A percentile compares a stretch with the other conserved stretches of the same genome.
phyloP scores from a whole-genome alignment of 106 monocot genomes.

The Dioscorea dumetorum region DNA sequence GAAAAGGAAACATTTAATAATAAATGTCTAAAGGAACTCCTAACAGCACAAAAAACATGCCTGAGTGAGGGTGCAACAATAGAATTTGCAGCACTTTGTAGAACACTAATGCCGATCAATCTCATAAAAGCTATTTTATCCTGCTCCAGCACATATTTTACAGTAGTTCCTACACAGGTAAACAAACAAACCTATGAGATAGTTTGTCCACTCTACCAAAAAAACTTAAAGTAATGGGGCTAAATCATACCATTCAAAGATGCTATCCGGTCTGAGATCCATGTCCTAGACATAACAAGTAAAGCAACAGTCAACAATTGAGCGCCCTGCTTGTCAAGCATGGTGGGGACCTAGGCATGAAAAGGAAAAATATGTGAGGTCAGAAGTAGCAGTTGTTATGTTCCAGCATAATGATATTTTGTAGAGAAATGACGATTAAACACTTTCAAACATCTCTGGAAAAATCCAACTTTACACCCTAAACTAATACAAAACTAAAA shows the following conservation, averaged over 20 bases:
- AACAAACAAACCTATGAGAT: not conserved
- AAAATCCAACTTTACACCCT: too few species aligned
- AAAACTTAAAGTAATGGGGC: not conserved
- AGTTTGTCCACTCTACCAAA: not conserved
- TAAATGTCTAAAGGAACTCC: too few species aligned
- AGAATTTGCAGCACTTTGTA: constrained; percentile 93
- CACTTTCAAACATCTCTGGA: too few species aligned
- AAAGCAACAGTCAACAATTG: constrained; percentile 82
- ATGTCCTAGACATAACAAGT: constrained; percentile 92
- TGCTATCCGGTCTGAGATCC: constrained; percentile 99
- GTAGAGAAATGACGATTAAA: too few species aligned
- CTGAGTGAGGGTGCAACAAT: constrained; percentile 89
- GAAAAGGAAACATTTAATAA: too few species aligned
- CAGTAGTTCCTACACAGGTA: constrained; percentile 70
- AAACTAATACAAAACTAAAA: too few species aligned
- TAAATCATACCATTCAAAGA: constrained; percentile 81
- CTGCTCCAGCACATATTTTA: constrained; percentile 92
- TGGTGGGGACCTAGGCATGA: constrained; percentile 56
- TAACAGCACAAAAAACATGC: constrained; percentile 10
- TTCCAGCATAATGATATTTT: too few species aligned
- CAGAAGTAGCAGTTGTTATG: too few species aligned
- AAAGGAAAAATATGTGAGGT: not conserved
- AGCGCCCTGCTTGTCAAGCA: constrained; percentile 93
- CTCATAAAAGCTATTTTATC: constrained; percentile 84
- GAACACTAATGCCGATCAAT: constrained; percentile 74